A percentile compares a stretch with the other conserved stretches of the same genome.
Evolutionary conservation across 2,329 filamentous ascomycete genomes (phyloP).

Genomic region (Colletotrichum theobromicola): DNA sequence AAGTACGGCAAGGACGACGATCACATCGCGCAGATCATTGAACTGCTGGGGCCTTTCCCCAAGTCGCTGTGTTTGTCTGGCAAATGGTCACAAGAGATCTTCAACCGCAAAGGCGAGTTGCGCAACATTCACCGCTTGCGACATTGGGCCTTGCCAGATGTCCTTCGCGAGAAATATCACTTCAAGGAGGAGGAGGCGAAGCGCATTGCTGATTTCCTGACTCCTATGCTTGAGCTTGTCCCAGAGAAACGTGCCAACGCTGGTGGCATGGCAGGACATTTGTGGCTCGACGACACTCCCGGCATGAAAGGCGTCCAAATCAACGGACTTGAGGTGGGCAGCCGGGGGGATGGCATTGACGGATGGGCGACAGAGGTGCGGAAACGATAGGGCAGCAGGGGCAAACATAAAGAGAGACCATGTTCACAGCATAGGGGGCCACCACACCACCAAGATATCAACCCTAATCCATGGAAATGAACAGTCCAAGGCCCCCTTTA

Average conservation of each 20-base stretch:
- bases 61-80: constrained; percentile 90
- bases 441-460: constrained; percentile 2
- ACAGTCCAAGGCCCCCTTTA: neutral
- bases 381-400: constrained; percentile 64
- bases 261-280: constrained; percentile 89
- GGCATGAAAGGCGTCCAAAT: constrained; percentile 86
- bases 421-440: neutral
- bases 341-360: constrained; percentile 88
- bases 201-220: constrained; percentile 79
- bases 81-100: constrained; percentile 98
- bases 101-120: constrained; percentile 95
- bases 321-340: constrained; percentile 76
- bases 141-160: constrained; percentile 94
- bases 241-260: constrained; percentile 93
- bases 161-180: constrained; percentile 95
- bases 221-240: constrained; percentile 88
- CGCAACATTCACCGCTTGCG: constrained; percentile 96
- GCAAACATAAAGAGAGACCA: constrained; percentile 9
- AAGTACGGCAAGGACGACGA: constrained; percentile 99
- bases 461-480: constrained; percentile 6
- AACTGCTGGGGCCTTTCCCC: constrained; percentile 91
- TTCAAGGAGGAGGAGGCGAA: constrained; percentile 83
- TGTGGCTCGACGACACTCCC: constrained; percentile 82
- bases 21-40: constrained; percentile 98
- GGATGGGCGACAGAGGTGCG: constrained; percentile 92